These are phyloP conservation scores for Phialophora tarda DNA, from an alignment of 2,329 filamentous ascomycete species.

Conservation along the genomic window DNA sequence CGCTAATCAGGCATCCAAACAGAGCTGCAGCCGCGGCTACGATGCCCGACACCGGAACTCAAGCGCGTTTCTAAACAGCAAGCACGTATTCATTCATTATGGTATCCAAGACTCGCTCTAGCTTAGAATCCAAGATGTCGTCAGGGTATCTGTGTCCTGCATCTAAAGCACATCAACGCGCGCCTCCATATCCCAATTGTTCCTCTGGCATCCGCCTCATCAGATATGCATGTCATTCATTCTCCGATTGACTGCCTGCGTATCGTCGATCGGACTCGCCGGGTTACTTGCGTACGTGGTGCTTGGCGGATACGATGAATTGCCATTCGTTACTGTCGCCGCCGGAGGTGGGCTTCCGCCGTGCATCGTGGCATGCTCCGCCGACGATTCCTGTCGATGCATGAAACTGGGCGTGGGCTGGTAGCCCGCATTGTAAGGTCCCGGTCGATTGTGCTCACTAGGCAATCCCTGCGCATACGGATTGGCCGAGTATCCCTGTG, in stretches of 20 bases:
- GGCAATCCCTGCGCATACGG: slow-evolving; percentile 20
- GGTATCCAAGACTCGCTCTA: slow-evolving; percentile 1
- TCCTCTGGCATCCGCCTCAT: background rate
- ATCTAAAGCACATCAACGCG: slow-evolving; percentile 9
- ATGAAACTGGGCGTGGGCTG: slow-evolving; percentile 36
- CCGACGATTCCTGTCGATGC: slow-evolving; percentile 34
- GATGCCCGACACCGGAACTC: background rate
- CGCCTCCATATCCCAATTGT: background rate
- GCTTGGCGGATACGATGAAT: slow-evolving; percentile 9
- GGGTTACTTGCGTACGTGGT: slow-evolving; percentile 15
- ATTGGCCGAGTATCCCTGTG: slow-evolving; percentile 25
- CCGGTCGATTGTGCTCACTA: slow-evolving; percentile 26
- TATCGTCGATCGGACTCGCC: slow-evolving; percentile 29
- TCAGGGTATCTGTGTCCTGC: slow-evolving; percentile 24
- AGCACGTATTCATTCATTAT: slow-evolving; percentile 2
- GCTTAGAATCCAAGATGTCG: background rate
- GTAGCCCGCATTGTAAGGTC: slow-evolving; percentile 33
- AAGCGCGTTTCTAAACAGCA: background rate
- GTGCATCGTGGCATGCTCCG: slow-evolving; percentile 35
- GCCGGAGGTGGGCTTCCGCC: slow-evolving; percentile 23
- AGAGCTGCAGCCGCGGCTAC: background rate
- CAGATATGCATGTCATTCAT: slow-evolving; percentile 36
- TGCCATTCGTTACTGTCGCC: slow-evolving; percentile 4
- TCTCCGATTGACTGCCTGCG: slow-evolving; percentile 23
- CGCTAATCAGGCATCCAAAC: background rate